phyloP scores from a whole-genome alignment of 306 rosid genomes.

The Quercus robur region DNA sequence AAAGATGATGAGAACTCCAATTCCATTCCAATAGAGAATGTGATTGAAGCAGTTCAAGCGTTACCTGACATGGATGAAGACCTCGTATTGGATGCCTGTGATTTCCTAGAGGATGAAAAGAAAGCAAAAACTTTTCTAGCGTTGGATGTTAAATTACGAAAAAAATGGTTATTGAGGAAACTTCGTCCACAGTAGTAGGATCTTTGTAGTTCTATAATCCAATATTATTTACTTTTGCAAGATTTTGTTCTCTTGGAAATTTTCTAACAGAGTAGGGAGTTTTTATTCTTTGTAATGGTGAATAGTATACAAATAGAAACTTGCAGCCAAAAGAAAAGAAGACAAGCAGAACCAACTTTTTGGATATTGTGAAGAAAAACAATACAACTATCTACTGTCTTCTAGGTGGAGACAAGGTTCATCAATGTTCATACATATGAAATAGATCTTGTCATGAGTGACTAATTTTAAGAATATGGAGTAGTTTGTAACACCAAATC shows the following conservation, averaged over 20 bases:
- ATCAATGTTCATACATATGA: too few relatives aligned
- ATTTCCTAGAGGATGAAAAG: slow-evolving; percentile 69
- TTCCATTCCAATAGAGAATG: slow-evolving; percentile 50
- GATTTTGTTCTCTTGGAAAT: not conserved
- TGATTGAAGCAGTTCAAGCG: slow-evolving; percentile 69
- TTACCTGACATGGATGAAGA: slow-evolving; percentile 82
- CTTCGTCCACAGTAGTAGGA: slow-evolving; percentile 39
- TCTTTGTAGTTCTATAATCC: not conserved
- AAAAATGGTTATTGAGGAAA: slow-evolving; percentile 72
- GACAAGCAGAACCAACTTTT: not conserved
- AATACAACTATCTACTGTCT: too few relatives aligned
- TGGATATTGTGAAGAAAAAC: not conserved
- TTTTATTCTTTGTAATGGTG: not conserved
- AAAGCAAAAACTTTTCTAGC: slow-evolving; percentile 77
- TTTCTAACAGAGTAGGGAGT: not conserved
- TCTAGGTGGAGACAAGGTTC: too few relatives aligned
- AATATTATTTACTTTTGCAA: not conserved
- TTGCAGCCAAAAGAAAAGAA: not conserved
- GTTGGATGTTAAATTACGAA: slow-evolving; percentile 53
- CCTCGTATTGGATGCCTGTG: slow-evolving; percentile 75
- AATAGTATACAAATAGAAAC: not conserved
- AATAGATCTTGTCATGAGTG: too few relatives aligned
- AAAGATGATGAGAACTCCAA: slow-evolving; percentile 32
- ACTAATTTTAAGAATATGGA: too few relatives aligned
- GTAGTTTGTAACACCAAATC: too few relatives aligned